These are phyloP conservation scores for Termitomyces sp. DNA, from an alignment of 768 basidiomycete species.

Conservation along the genomic window DNA sequence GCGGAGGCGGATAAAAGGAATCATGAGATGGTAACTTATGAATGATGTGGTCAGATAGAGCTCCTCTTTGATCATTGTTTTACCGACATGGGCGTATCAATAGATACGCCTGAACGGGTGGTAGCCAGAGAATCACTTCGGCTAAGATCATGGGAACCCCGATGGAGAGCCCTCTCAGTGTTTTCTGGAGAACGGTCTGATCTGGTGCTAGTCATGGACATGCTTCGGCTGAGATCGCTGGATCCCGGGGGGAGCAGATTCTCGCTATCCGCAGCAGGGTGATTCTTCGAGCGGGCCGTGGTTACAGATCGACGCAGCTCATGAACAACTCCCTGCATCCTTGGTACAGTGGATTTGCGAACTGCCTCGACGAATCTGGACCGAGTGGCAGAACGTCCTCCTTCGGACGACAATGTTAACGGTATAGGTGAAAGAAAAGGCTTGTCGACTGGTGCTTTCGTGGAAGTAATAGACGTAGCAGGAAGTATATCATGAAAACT, in stretches of 20 bases:
- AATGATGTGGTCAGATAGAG: not conserved
- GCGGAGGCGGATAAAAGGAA: not conserved
- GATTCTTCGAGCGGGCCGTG: slow-evolving; percentile 30
- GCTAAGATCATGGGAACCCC: slow-evolving; percentile 3
- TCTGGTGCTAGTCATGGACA: not conserved
- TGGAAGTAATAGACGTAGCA: slow-evolving; percentile 37
- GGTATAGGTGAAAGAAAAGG: not conserved
- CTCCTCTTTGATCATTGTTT: not conserved
- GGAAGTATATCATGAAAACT: slow-evolving; percentile 50
- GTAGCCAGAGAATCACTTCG: slow-evolving; percentile 7
- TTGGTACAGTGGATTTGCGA: slow-evolving; percentile 31
- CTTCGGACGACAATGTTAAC: slow-evolving; percentile 3
- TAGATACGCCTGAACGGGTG: slow-evolving; percentile 4
- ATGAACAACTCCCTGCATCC: slow-evolving; percentile 35
- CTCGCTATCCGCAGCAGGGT: slow-evolving; percentile 5
- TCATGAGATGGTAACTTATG: not conserved
- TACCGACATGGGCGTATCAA: not conserved
- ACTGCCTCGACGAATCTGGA: slow-evolving; percentile 26
- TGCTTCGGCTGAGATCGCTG: slow-evolving; percentile 3
- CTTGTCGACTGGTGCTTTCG: slow-evolving; percentile 23
- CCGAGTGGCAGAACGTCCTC: not conserved
- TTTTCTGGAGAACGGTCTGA: slow-evolving; percentile 3
- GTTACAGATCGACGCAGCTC: slow-evolving; percentile 33
- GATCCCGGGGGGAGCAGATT: slow-evolving; percentile 4
- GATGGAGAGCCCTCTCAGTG: slow-evolving; percentile 4